Base-by-base conservation (phyloP, 164 flowering plant genomes). In the Amborella trichopoda region DNA sequence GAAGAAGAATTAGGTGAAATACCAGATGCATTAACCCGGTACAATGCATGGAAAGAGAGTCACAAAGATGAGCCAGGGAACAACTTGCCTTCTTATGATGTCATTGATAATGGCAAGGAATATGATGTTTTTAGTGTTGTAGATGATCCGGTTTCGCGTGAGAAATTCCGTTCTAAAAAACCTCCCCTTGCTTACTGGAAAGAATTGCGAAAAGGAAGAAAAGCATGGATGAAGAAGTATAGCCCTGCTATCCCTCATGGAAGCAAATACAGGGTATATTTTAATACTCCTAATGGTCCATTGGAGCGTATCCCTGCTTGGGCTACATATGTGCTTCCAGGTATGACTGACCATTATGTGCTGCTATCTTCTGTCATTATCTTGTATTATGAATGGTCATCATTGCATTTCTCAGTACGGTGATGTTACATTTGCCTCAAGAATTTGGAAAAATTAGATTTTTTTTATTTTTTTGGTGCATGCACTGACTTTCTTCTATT, bases 281-380 rank as follows among this genome's bases (percentile, higher is more conserved):
- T 91, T 53, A 83, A 91, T 68, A 91, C 98, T 62, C 83, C 96
- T 16, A 62, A 34, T 60, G 98, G 96, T 17, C 85, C 96, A 48
- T 58, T 91, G 62, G 98, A 86, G 60, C 70, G 98, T 11, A 72
- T 91, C 44, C 96, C 98, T 64, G 93, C 98, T 51, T 91, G 96
- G 98, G 98, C 98, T 55, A 80, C 93, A 46, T 91, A 83, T 69
- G 98, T 91, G 50, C 68, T 78, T 55, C 94, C 98, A 39, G 94
- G 98, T 86, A 68, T 34, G 37, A 44, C n/a, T n/a, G n/a, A n/a
- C n/a, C n/a, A n/a, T n/a, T n/a, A n/a, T n/a, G n/a, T n/a, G n/a
- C n/a, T n/a, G n/a, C n/a, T n/a, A n/a, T n/a, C n/a, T n/a, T n/a
- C n/a, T n/a, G n/a, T n/a, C n/a, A n/a, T n/a, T n/a, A n/a, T n/a